A percentile compares a stretch with the other conserved stretches of the same genome.
Conservation (phyloP, 306 rosid genomes). For the Arachis stenosperma region DNA sequence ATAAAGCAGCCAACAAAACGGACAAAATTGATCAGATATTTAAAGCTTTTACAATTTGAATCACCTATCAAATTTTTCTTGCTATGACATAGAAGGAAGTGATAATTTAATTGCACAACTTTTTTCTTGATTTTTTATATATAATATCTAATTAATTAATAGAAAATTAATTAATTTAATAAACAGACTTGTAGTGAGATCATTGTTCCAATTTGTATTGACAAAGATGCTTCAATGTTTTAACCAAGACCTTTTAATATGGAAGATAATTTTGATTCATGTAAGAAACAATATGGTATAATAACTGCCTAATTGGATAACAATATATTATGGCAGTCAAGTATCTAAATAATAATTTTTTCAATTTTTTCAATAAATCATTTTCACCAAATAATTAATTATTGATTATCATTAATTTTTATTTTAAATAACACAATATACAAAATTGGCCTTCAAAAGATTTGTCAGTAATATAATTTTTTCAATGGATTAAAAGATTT, state of each 20-base stretch:
- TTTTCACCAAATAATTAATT: too few relatives aligned
- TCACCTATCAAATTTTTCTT: not conserved
- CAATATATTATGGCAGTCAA: not conserved
- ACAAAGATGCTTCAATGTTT: not conserved
- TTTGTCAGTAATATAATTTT: not conserved
- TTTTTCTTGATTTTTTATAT: too few relatives aligned
- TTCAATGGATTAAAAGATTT: not conserved
- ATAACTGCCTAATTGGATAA: not conserved
- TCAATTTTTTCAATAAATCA: too few relatives aligned
- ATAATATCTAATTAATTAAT: too few relatives aligned
- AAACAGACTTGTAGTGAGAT: not conserved
- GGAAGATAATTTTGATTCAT: too few relatives aligned
- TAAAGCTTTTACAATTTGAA: conserved; percentile 34
- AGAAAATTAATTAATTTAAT: too few relatives aligned
- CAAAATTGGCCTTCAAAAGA: not conserved
- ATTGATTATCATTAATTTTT: not conserved
- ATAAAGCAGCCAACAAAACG: conserved; percentile 39
- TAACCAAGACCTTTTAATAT: not conserved
- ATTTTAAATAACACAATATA: not conserved
- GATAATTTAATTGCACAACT: too few relatives aligned
- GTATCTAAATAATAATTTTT: too few relatives aligned
- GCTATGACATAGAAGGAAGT: conserved; percentile 35
- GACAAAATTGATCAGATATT: conserved; percentile 45
- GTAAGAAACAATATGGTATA: not conserved
- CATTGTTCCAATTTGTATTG: not conserved